Conservation (phyloP, 768 basidiomycete species). For the Mycena epipterygia region DNA sequence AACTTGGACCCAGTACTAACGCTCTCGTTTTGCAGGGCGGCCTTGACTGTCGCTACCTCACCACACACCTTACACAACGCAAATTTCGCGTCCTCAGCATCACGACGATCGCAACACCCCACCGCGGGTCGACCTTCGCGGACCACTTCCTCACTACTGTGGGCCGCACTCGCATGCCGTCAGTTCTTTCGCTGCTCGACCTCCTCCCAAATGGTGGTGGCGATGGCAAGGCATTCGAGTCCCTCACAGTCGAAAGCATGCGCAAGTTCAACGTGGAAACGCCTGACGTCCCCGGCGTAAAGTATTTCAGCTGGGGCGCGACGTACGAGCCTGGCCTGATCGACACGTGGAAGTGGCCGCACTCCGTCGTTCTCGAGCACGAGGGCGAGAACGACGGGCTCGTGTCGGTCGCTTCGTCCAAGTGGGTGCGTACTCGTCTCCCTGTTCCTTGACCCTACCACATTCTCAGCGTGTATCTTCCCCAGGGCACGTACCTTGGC, state of each 20-base stretch:
- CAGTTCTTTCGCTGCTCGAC: constrained; percentile 81
- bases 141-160: constrained; percentile 87
- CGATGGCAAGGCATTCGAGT: constrained; percentile 94
- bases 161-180: constrained; percentile 76
- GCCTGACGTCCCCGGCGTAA: constrained; percentile 81
- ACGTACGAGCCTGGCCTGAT: constrained; percentile 89
- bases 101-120: constrained; percentile 96
- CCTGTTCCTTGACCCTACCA: neutral
- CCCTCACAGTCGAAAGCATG: constrained; percentile 89
- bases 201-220: constrained; percentile 93
- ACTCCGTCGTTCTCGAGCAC: constrained; percentile 84
- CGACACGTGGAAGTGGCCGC: constrained; percentile 84
- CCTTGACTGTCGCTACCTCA: constrained; percentile 92
- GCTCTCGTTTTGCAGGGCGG: constrained; percentile 72
- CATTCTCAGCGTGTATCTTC: neutral
- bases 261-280: constrained; percentile 88
- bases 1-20: constrained; percentile 11
- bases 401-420: constrained; percentile 88
- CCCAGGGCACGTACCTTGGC: constrained; percentile 92
- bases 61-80: constrained; percentile 79
- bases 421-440: constrained; percentile 70
- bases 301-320: constrained; percentile 98
- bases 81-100: constrained; percentile 88
- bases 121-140: constrained; percentile 94
- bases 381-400: constrained; percentile 97